These are phyloP conservation scores for Leptographium lundbergii DNA, from an alignment of 2,329 filamentous ascomycete genomes.

Conservation along the genomic window DNA sequence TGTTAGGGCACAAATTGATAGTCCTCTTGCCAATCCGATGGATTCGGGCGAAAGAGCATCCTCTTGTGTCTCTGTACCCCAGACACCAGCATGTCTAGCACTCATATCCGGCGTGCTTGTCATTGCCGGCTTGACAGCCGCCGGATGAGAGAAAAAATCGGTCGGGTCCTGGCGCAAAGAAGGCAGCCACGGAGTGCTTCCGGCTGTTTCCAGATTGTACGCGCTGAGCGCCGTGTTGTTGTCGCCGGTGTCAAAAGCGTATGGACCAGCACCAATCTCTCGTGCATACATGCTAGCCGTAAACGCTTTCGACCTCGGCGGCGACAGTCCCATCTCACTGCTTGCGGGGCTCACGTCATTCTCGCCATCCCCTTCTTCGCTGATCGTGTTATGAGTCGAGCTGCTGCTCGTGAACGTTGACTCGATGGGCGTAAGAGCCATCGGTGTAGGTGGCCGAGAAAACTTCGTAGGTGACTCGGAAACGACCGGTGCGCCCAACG, in stretches of 20 bases:
- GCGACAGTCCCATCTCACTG: neutral
- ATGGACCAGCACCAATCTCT: conserved; percentile 13
- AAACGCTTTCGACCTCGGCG: conserved; percentile 3
- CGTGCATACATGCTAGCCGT: conserved; percentile 12
- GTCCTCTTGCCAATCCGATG: conserved; percentile 22
- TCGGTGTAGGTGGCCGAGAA: neutral
- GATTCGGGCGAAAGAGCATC: conserved; percentile 9
- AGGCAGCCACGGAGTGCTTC: neutral
- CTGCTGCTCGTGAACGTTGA: neutral
- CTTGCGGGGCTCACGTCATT: neutral
- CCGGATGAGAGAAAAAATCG: neutral
- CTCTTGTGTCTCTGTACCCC: neutral
- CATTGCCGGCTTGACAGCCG: neutral
- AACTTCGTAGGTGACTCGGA: neutral
- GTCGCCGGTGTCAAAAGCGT: conserved; percentile 3
- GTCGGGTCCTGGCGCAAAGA: neutral
- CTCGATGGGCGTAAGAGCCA: neutral
- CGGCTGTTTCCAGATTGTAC: neutral
- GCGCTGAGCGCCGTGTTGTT: neutral
- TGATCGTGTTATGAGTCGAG: neutral
- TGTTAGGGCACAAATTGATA: conserved; percentile 15
- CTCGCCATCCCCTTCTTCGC: neutral
- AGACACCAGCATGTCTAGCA: neutral
- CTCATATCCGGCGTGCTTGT: neutral
- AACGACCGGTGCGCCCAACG: neutral